Percentiles rank a stretch among this genome's conserved stretches.
phyloP scores from a whole-genome alignment of 179 eudicot genomes.

The Silene coronaria region DNA sequence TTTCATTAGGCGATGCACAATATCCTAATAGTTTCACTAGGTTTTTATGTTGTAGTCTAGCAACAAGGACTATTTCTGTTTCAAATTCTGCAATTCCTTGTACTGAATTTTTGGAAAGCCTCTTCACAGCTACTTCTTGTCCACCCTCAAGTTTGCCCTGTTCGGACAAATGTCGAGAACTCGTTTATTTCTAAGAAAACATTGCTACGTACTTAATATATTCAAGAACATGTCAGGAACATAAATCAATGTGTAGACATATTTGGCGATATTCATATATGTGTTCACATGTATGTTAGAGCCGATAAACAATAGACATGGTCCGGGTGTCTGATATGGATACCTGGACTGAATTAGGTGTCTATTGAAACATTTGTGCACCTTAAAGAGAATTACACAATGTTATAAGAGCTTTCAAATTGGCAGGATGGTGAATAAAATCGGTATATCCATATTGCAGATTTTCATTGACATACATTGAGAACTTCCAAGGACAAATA shows the following conservation, averaged over 20 bases:
- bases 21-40: constrained; percentile 24
- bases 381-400: neutral
- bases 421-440: neutral
- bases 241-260: too few species aligned
- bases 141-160: constrained; percentile 17
- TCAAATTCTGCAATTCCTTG: constrained; percentile 25
- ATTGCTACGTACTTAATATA: too few species aligned
- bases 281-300: too few species aligned
- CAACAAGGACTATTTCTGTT: constrained; percentile 20
- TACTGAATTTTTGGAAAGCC: constrained; percentile 18
- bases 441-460: neutral
- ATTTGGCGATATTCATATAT: too few species aligned
- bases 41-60: constrained; percentile 25
- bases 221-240: too few species aligned
- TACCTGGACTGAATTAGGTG: neutral
- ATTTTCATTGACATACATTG: neutral
- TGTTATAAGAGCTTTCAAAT: neutral
- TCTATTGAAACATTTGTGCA: too few species aligned
- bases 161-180: neutral
- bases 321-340: neutral
- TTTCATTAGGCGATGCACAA: constrained; percentile 11
- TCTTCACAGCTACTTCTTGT: constrained; percentile 26
- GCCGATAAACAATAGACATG: too few species aligned
- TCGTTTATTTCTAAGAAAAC: neutral
- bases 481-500: neutral